Base-by-base conservation (phyloP, 305 asterid species). In the Fraxinus platypoda region DNA sequence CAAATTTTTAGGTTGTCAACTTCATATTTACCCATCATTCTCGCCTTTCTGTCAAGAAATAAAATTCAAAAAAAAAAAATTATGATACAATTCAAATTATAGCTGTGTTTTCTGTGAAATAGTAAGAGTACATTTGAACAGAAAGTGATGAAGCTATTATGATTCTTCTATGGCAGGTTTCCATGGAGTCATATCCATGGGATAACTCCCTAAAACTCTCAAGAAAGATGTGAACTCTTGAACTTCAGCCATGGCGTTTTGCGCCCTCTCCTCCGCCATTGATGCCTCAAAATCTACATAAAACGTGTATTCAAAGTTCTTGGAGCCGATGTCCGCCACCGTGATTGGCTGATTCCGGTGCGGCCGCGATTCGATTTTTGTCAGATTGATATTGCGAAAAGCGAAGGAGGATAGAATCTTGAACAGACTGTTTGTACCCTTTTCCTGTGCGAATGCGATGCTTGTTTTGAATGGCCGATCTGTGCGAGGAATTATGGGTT, bases 151-250 rank as follows among this genome's bases (percentile, higher is more conserved):
- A 26, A 72, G 59, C 8, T 68, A 23, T 62, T 62, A 75, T 54
- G 83, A 84, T 33, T 80, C 87, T 79, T 77, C 85, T 1, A 77
- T 77, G 7, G 93, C 86, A 23, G 97, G 93, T 74, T 88, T 71
- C 97, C 97, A 94, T 33, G 98, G 98, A 78, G 98, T 92, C 98
- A 94, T 93, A 3, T 94, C 98, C 94, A 94, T 91, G 0, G 98
- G 98, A 82, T 94, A 93, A 82, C 98, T 94, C 0, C 98, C 98
- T 82, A 94, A 81, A 21, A 94, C 97, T 86, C 98, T 83, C 85
- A 94, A 76, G 83, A 94, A 94, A 49, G 97, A 93, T 5, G 97
- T 91, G 82, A 89, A 94, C 78, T 94, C 97, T 86, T 94, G 95
- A 66, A 94, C 93, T 84, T 94, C 98, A 0, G 97, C 95, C 75